Conservation (phyloP, 202 grass and related monocot genomes). For the Zizania palustris region DNA sequence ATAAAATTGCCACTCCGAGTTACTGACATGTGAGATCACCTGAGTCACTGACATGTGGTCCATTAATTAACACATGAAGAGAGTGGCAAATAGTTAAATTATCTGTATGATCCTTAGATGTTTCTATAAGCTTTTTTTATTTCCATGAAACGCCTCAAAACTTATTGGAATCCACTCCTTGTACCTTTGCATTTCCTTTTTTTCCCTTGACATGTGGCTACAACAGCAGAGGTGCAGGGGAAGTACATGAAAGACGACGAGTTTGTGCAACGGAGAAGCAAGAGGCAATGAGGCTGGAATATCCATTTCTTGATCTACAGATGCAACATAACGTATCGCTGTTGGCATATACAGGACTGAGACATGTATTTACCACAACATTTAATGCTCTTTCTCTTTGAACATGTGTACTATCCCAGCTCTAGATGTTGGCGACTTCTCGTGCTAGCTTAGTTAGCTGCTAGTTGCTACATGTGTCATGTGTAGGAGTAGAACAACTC, state of each 20-base stretch:
- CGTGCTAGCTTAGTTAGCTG: neutral
- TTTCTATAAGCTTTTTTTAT: neutral
- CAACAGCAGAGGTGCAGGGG: conserved; percentile 89
- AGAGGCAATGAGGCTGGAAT: conserved; percentile 27
- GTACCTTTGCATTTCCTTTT: conserved; percentile 14
- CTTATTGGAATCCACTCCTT: neutral
- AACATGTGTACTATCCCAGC: neutral
- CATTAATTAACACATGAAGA: no score
- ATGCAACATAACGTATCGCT: neutral
- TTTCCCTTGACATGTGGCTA: conserved; percentile 60
- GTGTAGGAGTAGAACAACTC: neutral
- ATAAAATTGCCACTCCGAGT: no score
- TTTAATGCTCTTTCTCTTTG: no score
- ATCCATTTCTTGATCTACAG: no score
- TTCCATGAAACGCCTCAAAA: neutral
- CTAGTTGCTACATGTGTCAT: neutral
- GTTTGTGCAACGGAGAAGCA: conserved; percentile 39
- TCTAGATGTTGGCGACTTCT: conserved; percentile 22
- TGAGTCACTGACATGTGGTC: no score
- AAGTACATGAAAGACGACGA: conserved; percentile 92
- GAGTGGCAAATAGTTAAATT: no score
- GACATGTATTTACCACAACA: neutral
- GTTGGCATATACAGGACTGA: neutral
- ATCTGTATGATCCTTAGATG: neutral
- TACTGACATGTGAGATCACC: no score